A percentile compares a stretch with the other conserved stretches of the same genome.
phyloP scores from a whole-genome alignment of 1,284 basidiomycete genomes.

The Ustilago tritici region DNA sequence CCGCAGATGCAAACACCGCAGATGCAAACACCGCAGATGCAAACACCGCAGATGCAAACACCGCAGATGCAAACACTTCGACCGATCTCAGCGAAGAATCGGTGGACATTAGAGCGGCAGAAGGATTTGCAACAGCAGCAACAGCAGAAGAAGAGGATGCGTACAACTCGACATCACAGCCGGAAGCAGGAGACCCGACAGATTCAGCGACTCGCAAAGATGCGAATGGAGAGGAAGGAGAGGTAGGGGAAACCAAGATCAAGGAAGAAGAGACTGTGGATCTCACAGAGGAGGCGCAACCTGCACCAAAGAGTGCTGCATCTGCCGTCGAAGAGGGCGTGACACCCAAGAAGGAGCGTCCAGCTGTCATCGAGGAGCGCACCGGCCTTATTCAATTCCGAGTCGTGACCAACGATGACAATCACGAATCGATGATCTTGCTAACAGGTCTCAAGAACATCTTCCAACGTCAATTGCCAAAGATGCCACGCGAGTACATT shows the following conservation, averaged over 20 bases:
- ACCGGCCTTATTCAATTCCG: slow-evolving; percentile 86
- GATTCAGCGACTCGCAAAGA: not conserved
- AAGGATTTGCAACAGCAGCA: not conserved
- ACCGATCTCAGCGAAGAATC: slow-evolving; percentile 49
- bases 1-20: slow-evolving; percentile 19
- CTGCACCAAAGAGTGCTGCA: slow-evolving; percentile 40
- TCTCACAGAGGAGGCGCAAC: slow-evolving; percentile 35
- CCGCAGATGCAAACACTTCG: slow-evolving; percentile 27
- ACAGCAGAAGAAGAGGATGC: slow-evolving; percentile 8
- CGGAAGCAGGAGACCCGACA: slow-evolving; percentile 4
- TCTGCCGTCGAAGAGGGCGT: slow-evolving; percentile 47
- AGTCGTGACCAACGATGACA: slow-evolving; percentile 85
- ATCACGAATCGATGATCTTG: slow-evolving; percentile 79
- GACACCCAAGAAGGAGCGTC: slow-evolving; percentile 68
- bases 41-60: slow-evolving; percentile 25
- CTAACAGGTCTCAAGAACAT: slow-evolving; percentile 94
- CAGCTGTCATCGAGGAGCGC: slow-evolving; percentile 84
- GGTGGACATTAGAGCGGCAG: slow-evolving; percentile 16
- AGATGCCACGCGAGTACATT: slow-evolving; percentile 99
- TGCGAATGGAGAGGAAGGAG: not conserved
- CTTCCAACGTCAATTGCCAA: slow-evolving; percentile 96
- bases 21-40: slow-evolving; percentile 29
- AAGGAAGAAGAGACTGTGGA: slow-evolving; percentile 53
- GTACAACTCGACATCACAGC: not conserved
- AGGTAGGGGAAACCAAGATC: slow-evolving; percentile 22